These are phyloP conservation scores for Maudiozyma barnettii DNA, from an alignment of 805 yeast species.

Conservation along the genomic window DNA sequence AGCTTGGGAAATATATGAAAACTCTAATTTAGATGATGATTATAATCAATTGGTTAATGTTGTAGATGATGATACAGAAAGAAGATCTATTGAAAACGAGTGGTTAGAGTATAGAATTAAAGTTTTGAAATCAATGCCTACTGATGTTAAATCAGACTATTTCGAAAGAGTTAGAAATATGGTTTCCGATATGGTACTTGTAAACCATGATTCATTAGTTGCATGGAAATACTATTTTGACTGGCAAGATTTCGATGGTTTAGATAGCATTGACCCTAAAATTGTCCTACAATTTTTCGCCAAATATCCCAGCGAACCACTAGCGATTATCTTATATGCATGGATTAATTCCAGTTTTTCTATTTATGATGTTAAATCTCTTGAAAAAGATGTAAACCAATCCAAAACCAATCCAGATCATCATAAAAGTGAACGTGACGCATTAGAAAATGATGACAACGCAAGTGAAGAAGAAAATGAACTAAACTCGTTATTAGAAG, in stretches of 20 bases:
- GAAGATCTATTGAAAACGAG: constrained; percentile 52
- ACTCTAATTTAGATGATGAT: constrained; percentile 43
- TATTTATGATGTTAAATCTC: constrained; percentile 37
- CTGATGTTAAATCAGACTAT: constrained; percentile 30
- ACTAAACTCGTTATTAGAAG: constrained; percentile 19
- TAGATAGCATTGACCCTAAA: constrained; percentile 41
- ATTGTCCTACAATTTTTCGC: constrained; percentile 43
- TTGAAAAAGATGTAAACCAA: constrained; percentile 9
- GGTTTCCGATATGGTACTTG: constrained; percentile 64
- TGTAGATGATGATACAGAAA: constrained; percentile 48
- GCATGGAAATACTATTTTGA: constrained; percentile 74
- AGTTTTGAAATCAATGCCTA: constrained; percentile 45
- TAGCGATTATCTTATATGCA: constrained; percentile 54
- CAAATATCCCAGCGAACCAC: constrained; percentile 49
- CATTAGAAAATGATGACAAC: constrained; percentile 6
- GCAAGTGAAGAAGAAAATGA: constrained; percentile 21
- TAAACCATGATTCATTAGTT: constrained; percentile 47
- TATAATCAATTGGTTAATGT: constrained; percentile 50
- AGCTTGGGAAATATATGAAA: constrained; percentile 38
- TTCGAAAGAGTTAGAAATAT: constrained; percentile 40
- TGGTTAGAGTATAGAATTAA: constrained; percentile 49
- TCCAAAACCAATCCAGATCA: neutral
- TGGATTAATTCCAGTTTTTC: constrained; percentile 61
- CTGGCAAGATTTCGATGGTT: constrained; percentile 50
- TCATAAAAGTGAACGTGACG: neutral